These are phyloP conservation scores for Schoenoplectus triqueter DNA, from an alignment of 202 grass and related monocot genomes.

Conservation along the genomic window DNA sequence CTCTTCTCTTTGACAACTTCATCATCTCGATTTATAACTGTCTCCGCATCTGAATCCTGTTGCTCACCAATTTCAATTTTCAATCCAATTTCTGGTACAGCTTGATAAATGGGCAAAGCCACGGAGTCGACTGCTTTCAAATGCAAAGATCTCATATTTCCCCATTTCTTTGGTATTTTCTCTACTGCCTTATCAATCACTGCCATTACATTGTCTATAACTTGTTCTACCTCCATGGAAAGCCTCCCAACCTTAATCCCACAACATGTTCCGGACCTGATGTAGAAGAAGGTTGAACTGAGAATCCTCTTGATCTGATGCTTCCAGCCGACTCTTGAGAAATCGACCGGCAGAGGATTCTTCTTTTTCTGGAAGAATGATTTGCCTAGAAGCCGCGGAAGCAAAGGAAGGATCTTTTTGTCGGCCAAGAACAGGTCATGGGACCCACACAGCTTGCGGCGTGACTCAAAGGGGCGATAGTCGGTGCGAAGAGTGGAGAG, in stretches of 20 bases:
- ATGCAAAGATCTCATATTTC: constrained; percentile 68
- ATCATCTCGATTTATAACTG: constrained; percentile 36
- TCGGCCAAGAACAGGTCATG: constrained; percentile 90
- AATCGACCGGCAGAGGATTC: constrained; percentile 61
- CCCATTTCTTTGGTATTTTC: constrained; percentile 80
- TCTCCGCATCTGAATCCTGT: constrained; percentile 25
- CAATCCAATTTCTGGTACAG: constrained; percentile 57
- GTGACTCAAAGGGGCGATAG: constrained; percentile 69
- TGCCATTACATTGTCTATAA: constrained; percentile 64
- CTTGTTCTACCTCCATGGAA: constrained; percentile 61
- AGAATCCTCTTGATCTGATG: constrained; percentile 67
- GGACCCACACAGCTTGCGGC: constrained; percentile 67
- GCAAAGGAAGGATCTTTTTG: constrained; percentile 69
- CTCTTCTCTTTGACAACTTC: background rate
- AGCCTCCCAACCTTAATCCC: constrained; percentile 74
- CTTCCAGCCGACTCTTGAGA: constrained; percentile 69
- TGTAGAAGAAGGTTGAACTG: constrained; percentile 58
- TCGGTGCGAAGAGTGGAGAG: constrained; percentile 74
- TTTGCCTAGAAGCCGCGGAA: constrained; percentile 83
- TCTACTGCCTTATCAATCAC: constrained; percentile 49
- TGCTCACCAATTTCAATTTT: constrained; percentile 56
- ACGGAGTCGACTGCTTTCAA: constrained; percentile 72
- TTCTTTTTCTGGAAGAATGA: constrained; percentile 89
- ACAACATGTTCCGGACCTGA: constrained; percentile 59
- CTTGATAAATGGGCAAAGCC: constrained; percentile 76